Evolutionary conservation across 805 yeast genomes (phyloP), one percentile per base, ranked within the genome.

Genomic region (Cyberlindnera samutprakarnensis): DNA sequence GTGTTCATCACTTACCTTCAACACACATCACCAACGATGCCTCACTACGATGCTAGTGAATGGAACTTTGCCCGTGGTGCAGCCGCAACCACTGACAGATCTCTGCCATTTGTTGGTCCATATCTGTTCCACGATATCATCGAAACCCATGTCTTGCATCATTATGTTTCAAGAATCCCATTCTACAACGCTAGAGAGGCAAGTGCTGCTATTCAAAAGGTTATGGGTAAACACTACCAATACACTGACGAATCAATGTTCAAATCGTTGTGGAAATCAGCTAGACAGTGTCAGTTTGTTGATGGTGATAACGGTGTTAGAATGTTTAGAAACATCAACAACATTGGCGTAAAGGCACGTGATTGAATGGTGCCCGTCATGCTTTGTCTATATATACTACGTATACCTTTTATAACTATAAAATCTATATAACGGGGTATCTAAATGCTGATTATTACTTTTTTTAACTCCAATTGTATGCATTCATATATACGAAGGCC

Each of bases 11-110:
- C 95, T 24, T 85, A 63, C 57, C 70, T 84, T 49, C 95, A 84
- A 59, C 95, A 84, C 62, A 72, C 92, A 13, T 90, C 81, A 56
- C 75, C 84, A 19, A 47, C 70, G 12, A 68, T 85, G 68, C 88
- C 95, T 19, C 94, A 84, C 58, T 84, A 84, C 62, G 78, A 75
- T 38, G 71, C 77, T 37, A 49, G 59, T 24, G 78, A 77, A 57
- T 84, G 95, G 95, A 83, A 70, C 46, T 82, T 81, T 55, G 87
- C 88, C 31, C 72, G 88, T 53, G 95, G 95, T 44, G 94, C 95
- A 19, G 88, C 92, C 35, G 83, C 90, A 39, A 84, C 94, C 36
- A 76, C 85, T 41, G 95, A 84, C 59, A 68, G 95, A 52, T 76
- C 82, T 52, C 80, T 82, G 53, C 88, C 90, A 19, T 78, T 83